Percentiles rank a stretch among this genome's conserved stretches.
Evolutionary conservation across 2,329 filamentous ascomycete genomes (phyloP).

Genomic region (Claviceps sp.): DNA sequence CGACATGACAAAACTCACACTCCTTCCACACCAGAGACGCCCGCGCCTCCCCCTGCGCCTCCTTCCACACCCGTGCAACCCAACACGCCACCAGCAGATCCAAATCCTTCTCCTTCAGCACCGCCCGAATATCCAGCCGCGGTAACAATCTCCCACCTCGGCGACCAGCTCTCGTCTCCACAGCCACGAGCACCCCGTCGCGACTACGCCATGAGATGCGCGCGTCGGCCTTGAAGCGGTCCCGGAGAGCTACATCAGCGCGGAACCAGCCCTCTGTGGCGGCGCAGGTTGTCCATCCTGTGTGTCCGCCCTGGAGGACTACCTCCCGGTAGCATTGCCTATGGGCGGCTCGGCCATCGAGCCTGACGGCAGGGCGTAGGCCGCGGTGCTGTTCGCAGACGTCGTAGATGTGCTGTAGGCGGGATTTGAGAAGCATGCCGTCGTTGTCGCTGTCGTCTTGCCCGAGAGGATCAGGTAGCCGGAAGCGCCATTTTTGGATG

Average conservation of each 20-base stretch:
- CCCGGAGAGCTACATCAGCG: constrained; percentile 9
- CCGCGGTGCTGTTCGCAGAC: constrained; percentile 7
- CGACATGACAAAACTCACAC: constrained; percentile 7
- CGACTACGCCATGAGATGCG: constrained; percentile 15
- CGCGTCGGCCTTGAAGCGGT: constrained; percentile 11
- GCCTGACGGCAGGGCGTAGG: constrained; percentile 7
- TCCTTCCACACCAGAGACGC: constrained; percentile 13
- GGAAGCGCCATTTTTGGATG: constrained; percentile 16
- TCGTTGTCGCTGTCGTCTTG: not conserved
- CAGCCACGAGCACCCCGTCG: constrained; percentile 11
- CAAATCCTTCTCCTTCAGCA: constrained; percentile 13
- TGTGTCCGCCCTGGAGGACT: constrained; percentile 9
- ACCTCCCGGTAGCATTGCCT: constrained; percentile 12
- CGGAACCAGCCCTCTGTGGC: constrained; percentile 12
- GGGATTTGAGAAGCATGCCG: constrained; percentile 9
- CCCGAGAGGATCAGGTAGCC: constrained; percentile 4
- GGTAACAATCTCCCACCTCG: constrained; percentile 9
- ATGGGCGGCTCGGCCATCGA: constrained; percentile 11
- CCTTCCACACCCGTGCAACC: constrained; percentile 17
- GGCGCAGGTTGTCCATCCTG: constrained; percentile 9
- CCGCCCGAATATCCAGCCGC: constrained; percentile 11
- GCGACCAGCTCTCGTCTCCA: constrained; percentile 13
- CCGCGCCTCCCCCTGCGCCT: constrained; percentile 12
- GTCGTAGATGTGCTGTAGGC: constrained; percentile 18
- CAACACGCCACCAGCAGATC: constrained; percentile 18